phyloP scores from a whole-genome alignment of 805 yeast genomes.

The Myxozyma sirexii region DNA sequence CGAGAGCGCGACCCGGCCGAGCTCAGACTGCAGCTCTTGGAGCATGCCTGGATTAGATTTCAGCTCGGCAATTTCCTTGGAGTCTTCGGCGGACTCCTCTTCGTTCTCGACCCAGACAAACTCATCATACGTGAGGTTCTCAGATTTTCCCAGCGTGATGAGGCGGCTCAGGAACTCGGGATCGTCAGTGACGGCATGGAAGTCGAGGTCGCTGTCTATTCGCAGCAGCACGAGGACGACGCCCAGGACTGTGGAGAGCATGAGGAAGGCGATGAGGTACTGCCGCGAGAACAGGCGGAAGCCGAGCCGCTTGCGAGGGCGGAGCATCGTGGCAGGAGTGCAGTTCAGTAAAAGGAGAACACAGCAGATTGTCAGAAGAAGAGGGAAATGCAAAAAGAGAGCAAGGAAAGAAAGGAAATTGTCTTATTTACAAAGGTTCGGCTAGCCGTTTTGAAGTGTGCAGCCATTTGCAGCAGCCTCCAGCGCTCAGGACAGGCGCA shows the following conservation, averaged over 20 bases:
- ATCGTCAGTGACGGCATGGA: conserved; percentile 1
- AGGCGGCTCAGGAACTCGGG: not conserved
- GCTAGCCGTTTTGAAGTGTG: too few species aligned
- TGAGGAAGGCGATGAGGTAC: not conserved
- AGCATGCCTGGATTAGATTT: conserved; percentile 1
- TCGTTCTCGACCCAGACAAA: conserved; percentile 9
- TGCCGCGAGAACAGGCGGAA: not conserved
- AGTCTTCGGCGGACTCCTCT: not conserved
- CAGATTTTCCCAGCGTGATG: not conserved
- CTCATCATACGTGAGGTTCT: not conserved
- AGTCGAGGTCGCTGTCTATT: conserved; percentile 9
- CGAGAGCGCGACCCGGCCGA: not conserved
- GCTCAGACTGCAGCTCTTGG: not conserved
- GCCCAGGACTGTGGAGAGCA: not conserved
- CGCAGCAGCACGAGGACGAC: conserved; percentile 4
- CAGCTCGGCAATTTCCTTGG: not conserved
- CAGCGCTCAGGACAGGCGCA: too few species aligned
- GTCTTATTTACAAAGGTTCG: too few species aligned
- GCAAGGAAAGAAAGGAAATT: too few species aligned
- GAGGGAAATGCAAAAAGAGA: too few species aligned
- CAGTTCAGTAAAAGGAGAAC: too few species aligned
- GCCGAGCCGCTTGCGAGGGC: not conserved
- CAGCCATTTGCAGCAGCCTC: too few species aligned
- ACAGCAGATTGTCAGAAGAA: too few species aligned
- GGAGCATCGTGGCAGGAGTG: not conserved